Evolutionary conservation across 2,329 filamentous ascomycete genomes (phyloP).

Genomic region (Pseudocercospora eumusae): DNA sequence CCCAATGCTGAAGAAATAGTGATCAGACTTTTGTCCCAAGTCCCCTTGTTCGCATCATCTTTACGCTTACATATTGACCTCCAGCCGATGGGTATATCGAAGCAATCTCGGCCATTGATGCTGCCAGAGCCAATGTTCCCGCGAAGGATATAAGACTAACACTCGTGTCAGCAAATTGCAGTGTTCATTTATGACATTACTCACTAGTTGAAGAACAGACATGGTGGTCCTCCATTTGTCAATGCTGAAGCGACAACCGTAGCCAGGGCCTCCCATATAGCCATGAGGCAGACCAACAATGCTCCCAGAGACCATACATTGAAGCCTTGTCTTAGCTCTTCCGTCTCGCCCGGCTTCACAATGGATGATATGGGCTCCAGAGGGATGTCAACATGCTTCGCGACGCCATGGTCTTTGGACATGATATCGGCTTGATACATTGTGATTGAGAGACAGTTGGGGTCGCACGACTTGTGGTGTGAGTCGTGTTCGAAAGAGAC

Average conservation of each 20-base stretch:
- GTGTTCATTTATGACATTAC: slow-evolving; percentile 6
- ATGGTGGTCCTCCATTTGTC: slow-evolving; percentile 50
- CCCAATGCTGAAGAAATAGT: slow-evolving; percentile 52
- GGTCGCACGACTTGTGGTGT: not conserved
- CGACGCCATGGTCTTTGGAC: slow-evolving; percentile 10
- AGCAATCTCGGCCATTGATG: slow-evolving; percentile 46
- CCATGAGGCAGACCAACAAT: slow-evolving; percentile 53
- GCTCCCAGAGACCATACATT: slow-evolving; percentile 47
- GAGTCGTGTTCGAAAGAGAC: not conserved
- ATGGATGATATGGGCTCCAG: slow-evolving; percentile 19
- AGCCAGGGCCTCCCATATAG: slow-evolving; percentile 54
- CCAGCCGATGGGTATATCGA: slow-evolving; percentile 44
- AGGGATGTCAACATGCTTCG: slow-evolving; percentile 13
- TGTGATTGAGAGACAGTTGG: not conserved
- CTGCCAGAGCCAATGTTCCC: slow-evolving; percentile 44
- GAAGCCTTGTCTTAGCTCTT: slow-evolving; percentile 22
- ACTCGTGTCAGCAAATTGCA: not conserved
- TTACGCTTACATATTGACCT: slow-evolving; percentile 5
- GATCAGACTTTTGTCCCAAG: too few relatives aligned
- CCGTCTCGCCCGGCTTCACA: slow-evolving; percentile 19
- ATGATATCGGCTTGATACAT: not conserved
- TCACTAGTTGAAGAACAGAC: slow-evolving; percentile 51
- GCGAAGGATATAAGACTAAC: slow-evolving; percentile 48
- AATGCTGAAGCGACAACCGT: slow-evolving; percentile 51
- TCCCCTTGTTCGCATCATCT: not conserved